Evolutionary conservation across 257 asterid species (phyloP).

Genomic region (Primulina tabacum): DNA sequence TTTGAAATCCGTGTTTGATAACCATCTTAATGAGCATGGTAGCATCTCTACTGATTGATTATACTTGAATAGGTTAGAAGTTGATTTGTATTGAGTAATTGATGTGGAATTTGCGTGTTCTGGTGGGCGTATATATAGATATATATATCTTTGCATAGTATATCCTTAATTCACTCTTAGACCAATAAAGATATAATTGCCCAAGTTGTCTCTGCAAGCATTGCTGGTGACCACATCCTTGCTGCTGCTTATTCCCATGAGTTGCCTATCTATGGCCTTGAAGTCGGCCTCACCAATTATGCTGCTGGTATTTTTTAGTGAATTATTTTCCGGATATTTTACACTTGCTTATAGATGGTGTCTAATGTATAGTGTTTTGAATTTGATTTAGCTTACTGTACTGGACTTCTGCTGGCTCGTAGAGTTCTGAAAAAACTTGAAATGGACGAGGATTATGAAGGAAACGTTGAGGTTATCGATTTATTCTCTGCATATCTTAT

Average conservation of each 20-base stretch:
- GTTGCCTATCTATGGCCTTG: constrained; percentile 44
- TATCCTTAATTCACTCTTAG: constrained; percentile 31
- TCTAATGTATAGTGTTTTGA: not conserved
- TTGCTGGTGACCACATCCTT: constrained; percentile 46
- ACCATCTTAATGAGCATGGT: not conserved
- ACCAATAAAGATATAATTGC: constrained; percentile 50
- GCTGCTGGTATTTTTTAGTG: constrained; percentile 37
- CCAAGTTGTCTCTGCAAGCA: constrained; percentile 44
- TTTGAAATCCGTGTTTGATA: not conserved
- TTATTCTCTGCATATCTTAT: not conserved
- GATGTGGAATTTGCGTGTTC: not conserved
- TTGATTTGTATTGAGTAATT: not conserved
- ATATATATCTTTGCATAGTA: not conserved
- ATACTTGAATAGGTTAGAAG: no score
- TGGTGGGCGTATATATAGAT: not conserved
- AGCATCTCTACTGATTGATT: not conserved
- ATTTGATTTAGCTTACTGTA: constrained; percentile 65
- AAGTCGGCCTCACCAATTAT: constrained; percentile 57
- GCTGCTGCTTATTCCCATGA: constrained; percentile 49
- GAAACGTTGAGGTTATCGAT: constrained; percentile 67
- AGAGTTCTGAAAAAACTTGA: constrained; percentile 74
- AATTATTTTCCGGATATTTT: not conserved
- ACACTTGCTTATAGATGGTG: not conserved
- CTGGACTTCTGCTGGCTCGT: constrained; percentile 83
- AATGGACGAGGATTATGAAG: constrained; percentile 73